phyloP scores from a whole-genome alignment of 495 filamentous ascomycete species.

The Xylaria scruposa region DNA sequence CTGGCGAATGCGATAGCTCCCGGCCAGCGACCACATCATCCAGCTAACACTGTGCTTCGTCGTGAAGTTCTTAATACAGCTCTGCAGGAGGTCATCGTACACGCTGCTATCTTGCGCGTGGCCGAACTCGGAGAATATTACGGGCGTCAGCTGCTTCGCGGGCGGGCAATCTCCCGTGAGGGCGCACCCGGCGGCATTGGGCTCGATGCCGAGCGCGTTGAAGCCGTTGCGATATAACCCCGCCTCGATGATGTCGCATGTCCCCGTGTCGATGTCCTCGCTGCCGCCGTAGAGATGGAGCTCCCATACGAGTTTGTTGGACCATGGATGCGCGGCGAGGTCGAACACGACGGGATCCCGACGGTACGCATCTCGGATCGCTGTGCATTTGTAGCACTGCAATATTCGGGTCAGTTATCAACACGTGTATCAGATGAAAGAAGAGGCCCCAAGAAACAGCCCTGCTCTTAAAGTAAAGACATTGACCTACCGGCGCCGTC shows the following conservation, averaged over 20 bases:
- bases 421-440: neutral
- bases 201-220: conserved; percentile 50
- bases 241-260: conserved; percentile 52
- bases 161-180: conserved; percentile 35
- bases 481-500: conserved; percentile 37
- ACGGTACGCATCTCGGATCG: conserved; percentile 47
- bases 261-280: conserved; percentile 47
- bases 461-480: neutral
- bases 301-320: conserved; percentile 60
- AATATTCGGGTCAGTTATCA: neutral
- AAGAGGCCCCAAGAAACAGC: neutral
- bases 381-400: conserved; percentile 49
- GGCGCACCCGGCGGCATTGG: conserved; percentile 42
- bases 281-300: conserved; percentile 59
- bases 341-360: conserved; percentile 41
- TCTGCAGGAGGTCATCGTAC: conserved; percentile 51
- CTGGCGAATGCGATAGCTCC: conserved; percentile 61
- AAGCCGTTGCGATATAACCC: conserved; percentile 55
- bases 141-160: conserved; percentile 46
- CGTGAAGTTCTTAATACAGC: conserved; percentile 55
- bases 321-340: conserved; percentile 39
- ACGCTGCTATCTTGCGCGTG: conserved; percentile 46
- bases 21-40: conserved; percentile 62
- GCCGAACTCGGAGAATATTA: conserved; percentile 60
- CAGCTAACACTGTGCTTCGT: conserved; percentile 56